phyloP scores from a whole-genome alignment of 768 basidiomycete species.

The Boletus fagicola region DNA sequence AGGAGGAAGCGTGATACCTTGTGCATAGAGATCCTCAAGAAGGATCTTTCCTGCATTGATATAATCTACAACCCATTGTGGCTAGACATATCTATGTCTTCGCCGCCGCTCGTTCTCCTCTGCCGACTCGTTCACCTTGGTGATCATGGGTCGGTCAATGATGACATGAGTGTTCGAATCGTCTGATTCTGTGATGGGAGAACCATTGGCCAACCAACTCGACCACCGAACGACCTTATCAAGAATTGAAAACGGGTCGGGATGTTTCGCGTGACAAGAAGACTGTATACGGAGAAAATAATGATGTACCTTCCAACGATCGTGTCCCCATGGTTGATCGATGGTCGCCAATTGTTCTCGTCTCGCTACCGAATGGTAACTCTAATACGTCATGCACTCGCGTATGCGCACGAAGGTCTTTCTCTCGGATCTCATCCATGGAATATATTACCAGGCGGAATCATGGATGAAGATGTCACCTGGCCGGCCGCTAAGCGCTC shows the following conservation, averaged over 20 bases:
- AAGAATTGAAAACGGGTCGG: conserved; percentile 89
- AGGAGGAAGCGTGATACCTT: conserved; percentile 85
- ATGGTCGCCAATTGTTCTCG: no score
- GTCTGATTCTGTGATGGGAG: conserved; percentile 75
- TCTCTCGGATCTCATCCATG: no score
- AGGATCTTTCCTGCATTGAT: conserved; percentile 85
- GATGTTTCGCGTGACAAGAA: conserved; percentile 93
- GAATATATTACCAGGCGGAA: no score
- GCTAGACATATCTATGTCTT: conserved; percentile 87
- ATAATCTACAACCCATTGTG: conserved; percentile 97
- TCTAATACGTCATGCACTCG: no score
- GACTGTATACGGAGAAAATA: conserved; percentile 88
- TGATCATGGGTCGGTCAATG: conserved; percentile 78
- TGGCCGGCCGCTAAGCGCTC: no score
- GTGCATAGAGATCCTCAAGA: conserved; percentile 80
- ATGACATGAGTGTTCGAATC: conserved; percentile 91
- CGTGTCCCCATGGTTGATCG: no score
- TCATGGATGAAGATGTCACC: no score
- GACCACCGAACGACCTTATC: conserved; percentile 87
- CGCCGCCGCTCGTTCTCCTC: conserved; percentile 61
- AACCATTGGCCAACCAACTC: conserved; percentile 89
- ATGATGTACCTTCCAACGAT: no score
- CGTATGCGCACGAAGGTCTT: no score
- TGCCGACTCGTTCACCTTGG: conserved; percentile 46
- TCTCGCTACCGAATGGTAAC: no score